These are phyloP conservation scores for Sordariomycetes sp. DNA, from an alignment of 2,329 filamentous ascomycete genomes.

Conservation along the genomic window DNA sequence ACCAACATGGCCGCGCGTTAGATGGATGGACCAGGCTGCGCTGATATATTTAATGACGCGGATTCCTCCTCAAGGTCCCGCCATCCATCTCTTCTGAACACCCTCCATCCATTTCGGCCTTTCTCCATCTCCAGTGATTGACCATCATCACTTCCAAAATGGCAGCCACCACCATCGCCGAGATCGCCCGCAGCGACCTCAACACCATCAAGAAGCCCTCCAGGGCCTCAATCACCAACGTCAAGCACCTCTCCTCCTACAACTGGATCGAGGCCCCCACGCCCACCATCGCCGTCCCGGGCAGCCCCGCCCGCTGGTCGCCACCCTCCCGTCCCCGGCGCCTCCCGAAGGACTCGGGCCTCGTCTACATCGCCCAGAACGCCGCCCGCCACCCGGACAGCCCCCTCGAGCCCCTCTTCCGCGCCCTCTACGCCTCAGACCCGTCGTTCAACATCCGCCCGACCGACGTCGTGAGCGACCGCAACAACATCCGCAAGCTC, in stretches of 20 bases:
- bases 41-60: too few species aligned
- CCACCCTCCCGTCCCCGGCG: slow-evolving; percentile 12
- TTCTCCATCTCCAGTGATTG: too few species aligned
- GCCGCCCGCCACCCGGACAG: slow-evolving; percentile 28
- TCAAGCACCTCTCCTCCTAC: slow-evolving; percentile 33
- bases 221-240: slow-evolving; percentile 20
- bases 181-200: background rate
- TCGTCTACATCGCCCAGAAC: slow-evolving; percentile 32
- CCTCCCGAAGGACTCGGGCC: slow-evolving; percentile 25
- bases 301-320: slow-evolving; percentile 26
- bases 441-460: slow-evolving; percentile 25
- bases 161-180: background rate
- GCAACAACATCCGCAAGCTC: slow-evolving; percentile 37
- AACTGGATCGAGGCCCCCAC: slow-evolving; percentile 31
- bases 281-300: slow-evolving; percentile 34
- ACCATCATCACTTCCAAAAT: background rate
- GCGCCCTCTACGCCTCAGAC: slow-evolving; percentile 24
- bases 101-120: too few species aligned
- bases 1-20: too few species aligned
- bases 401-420: slow-evolving; percentile 35
- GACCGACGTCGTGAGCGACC: slow-evolving; percentile 31
- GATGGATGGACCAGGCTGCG: too few species aligned
- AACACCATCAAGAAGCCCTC: background rate
- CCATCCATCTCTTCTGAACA: too few species aligned
- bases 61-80: too few species aligned